Evolutionary conservation across 2,329 filamentous ascomycete genomes (phyloP), one percentile per base, ranked within the genome.

Genomic region (Exophiala phaeomuriformis): DNA sequence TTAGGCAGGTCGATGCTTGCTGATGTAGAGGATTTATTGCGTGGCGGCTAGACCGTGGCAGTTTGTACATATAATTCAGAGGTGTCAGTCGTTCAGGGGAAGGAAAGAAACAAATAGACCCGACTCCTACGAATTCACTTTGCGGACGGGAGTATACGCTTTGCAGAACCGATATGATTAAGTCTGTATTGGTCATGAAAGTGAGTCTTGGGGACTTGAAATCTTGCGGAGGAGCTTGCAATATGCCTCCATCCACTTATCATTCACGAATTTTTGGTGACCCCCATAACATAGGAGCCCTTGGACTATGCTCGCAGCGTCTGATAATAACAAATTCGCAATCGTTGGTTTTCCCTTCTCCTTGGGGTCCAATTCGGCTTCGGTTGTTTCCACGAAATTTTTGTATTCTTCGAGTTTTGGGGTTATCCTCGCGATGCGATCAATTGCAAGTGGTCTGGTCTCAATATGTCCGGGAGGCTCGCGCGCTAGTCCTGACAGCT

Each of bases 401-500:
- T 42, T 42, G 40, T 42, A 42, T 42, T 12, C 40, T 42, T 42
- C 40, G n/a, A 42, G 40, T 12, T 42, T 42, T 6, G n/a, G 40
- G 6, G 40, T 29, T 12, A 2, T 42, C 40, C 40, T 42, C 40
- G 40, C 6, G n/a, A 42, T 42, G 40, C 40, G 40, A 42, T 42
- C 40, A 42, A 42, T 42, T 42, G 40, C 40, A 42, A 42, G 40
- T 19, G 40, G 40, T 42, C 40, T 42, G 40, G 40, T 42, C 40
- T 42, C 40, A 42, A 42, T 12, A 42, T 42, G 40, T 42, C 40
- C 40, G 40, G 40, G 40, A 42, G 40, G 40, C 40, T 42, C 40
- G n/a, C 40, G 40, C 40, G 33, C 53, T 6, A 35, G 47, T 32
- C 35, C 50, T 44, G 39, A 36, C 46, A 58, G 51, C 45, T 42